These are phyloP conservation scores for Sesbania bispinosa DNA, from an alignment of 306 rosid genomes.

Conservation along the genomic window DNA sequence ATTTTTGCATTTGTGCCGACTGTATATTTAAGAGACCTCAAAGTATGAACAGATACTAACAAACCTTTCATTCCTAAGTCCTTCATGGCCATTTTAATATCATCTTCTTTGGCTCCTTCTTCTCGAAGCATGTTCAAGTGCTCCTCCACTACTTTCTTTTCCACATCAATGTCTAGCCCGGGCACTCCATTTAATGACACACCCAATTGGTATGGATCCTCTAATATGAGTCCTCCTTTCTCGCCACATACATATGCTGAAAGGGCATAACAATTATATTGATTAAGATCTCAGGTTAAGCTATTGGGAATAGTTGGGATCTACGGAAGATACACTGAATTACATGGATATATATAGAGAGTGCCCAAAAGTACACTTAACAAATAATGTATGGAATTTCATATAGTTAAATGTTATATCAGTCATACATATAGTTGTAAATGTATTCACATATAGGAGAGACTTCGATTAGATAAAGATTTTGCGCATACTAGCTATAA, in stretches of 20 bases:
- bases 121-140: slow-evolving; percentile 37
- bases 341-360: background rate
- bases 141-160: slow-evolving; percentile 38
- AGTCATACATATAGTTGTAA: no score
- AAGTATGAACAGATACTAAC: slow-evolving; percentile 29
- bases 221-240: slow-evolving; percentile 52
- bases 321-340: background rate
- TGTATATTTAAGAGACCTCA: no score
- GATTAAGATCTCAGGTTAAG: background rate
- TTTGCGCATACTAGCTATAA: no score
- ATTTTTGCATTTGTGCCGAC: no score
- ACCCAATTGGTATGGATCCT: slow-evolving; percentile 53
- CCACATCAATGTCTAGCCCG: slow-evolving; percentile 52
- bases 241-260: slow-evolving; percentile 76
- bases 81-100: slow-evolving; percentile 49
- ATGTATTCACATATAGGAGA: no score
- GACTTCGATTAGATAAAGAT: no score
- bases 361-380: no score
- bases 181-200: slow-evolving; percentile 54
- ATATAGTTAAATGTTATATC: no score
- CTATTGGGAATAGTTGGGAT: no score
- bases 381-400: no score
- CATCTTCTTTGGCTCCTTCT: slow-evolving; percentile 36
- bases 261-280: background rate
- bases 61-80: slow-evolving; percentile 67